These are phyloP conservation scores for Boletus albobrunnescens DNA, from an alignment of 1,284 basidiomycete genomes.

Conservation along the genomic window DNA sequence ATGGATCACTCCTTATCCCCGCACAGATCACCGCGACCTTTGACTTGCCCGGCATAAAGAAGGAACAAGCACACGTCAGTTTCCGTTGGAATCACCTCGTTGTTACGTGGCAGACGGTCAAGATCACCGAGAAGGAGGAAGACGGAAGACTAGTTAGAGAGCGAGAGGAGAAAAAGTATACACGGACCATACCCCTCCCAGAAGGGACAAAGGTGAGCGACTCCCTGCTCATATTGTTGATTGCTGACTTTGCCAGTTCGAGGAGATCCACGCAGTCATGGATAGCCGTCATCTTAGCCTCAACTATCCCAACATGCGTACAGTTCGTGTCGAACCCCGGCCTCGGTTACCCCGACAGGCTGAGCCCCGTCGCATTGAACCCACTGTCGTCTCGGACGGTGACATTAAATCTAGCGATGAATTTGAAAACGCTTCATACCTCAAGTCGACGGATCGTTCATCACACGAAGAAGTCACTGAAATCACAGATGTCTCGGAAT, in stretches of 20 bases:
- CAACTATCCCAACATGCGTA: conserved; percentile 64
- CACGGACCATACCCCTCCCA: conserved; percentile 45
- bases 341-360: conserved; percentile 19
- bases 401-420: conserved; percentile 30
- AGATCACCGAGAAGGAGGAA: conserved; percentile 57
- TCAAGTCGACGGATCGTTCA: conserved; percentile 26
- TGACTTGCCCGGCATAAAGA: conserved; percentile 60
- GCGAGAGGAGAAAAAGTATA: conserved; percentile 50
- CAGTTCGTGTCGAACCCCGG: conserved; percentile 44
- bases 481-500: conserved; percentile 31
- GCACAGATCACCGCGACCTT: conserved; percentile 45
- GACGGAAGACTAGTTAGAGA: conserved; percentile 57
- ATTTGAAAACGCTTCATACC: conserved; percentile 26
- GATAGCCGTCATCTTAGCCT: conserved; percentile 54
- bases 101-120: conserved; percentile 61
- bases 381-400: conserved; percentile 32
- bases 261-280: conserved; percentile 62
- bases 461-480: conserved; percentile 28
- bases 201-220: conserved; percentile 43
- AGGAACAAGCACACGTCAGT: conserved; percentile 69
- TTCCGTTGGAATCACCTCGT: conserved; percentile 60
- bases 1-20: conserved; percentile 26
- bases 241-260: conserved; percentile 44
- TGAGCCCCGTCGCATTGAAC: conserved; percentile 32
- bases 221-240: conserved; percentile 1